Percentiles rank a stretch among this genome's conserved stretches.
phyloP scores from a whole-genome alignment of 208 protist species.

The Trypanosoma grayi region DNA sequence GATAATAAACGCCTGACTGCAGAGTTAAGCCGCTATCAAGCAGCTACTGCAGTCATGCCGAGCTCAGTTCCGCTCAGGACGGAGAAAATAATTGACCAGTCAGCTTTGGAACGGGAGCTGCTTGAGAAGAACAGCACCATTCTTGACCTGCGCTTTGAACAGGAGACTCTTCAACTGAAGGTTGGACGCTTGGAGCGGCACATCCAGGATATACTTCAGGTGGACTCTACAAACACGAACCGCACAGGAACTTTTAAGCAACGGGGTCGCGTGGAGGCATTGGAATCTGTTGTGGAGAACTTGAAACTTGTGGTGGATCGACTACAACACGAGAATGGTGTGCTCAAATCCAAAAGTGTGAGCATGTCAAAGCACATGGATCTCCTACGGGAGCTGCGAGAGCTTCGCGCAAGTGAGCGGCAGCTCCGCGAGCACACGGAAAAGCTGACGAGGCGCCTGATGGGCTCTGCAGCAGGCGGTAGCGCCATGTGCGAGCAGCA shows the following conservation, averaged over 20 bases:
- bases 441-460: conserved; percentile 11
- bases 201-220: conserved; percentile 47
- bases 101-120: conserved; percentile 32
- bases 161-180: conserved; percentile 60
- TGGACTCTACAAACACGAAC: conserved; percentile 30
- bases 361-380: conserved; percentile 44
- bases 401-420: conserved; percentile 44
- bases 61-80: background rate
- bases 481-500: conserved; percentile 32
- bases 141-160: conserved; percentile 68
- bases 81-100: background rate
- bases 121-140: conserved; percentile 30
- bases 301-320: conserved; percentile 72
- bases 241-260: conserved; percentile 4
- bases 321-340: conserved; percentile 69
- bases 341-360: conserved; percentile 39
- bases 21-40: conserved; percentile 30
- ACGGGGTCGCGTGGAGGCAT: conserved; percentile 19
- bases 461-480: conserved; percentile 4
- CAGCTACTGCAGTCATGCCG: background rate
- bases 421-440: conserved; percentile 37
- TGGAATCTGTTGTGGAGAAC: conserved; percentile 71
- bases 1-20: conserved; percentile 38
- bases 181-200: conserved; percentile 65
- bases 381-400: conserved; percentile 56